Evolutionary conservation across 2,329 filamentous ascomycete genomes (phyloP), one percentile per base, ranked within the genome.

Genomic region (Talaromyces rugulosus): DNA sequence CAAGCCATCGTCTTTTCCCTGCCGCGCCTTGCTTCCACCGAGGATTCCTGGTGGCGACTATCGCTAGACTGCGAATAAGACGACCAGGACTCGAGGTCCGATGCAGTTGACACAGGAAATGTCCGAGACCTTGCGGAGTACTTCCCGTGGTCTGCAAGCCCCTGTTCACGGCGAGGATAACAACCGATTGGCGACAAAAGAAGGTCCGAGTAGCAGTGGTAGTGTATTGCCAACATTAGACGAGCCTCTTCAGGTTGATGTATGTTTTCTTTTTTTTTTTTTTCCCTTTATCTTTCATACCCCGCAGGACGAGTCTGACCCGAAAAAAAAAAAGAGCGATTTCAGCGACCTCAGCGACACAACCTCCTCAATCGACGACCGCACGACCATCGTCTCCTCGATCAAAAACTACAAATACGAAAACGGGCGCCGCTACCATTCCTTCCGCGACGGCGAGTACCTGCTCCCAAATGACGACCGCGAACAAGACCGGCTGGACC

Each of bases 401-500:
- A 61, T 64, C 63, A 60, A 52, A 16, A 59, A 63, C 50, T 70
- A 65, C 54, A 66, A 65, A 40, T 66, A 67, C 53, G 71, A 72
- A 60, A 72, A 74, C 50, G 72, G 72, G 51, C 67, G 72, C 7
- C 67, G 70, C 51, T 74, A 74, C 53, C 70, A 72, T 58, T 69
- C 69, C 9, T 73, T 68, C 58, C 69, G 69, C 40, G 68, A 68
- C 28, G 71, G 72, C 61, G 64, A 69, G 64, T 73, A 74, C 54
- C 61, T 68, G 16, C 64, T 71, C 23, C 72, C 73, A 18, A 75
- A 74, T 58, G 73, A 75, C 58, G 71, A 74, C 58, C 64, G 67
- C 50, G 72, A 74, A 57, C 72, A 74, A 53, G 70, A 74, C 55
- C 71, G 70, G 30, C 60, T 73, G 53, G 71, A 73, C 62, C 65